Base-by-base conservation (phyloP, 164 flowering plant species). In the Umbilicus rupestris region DNA sequence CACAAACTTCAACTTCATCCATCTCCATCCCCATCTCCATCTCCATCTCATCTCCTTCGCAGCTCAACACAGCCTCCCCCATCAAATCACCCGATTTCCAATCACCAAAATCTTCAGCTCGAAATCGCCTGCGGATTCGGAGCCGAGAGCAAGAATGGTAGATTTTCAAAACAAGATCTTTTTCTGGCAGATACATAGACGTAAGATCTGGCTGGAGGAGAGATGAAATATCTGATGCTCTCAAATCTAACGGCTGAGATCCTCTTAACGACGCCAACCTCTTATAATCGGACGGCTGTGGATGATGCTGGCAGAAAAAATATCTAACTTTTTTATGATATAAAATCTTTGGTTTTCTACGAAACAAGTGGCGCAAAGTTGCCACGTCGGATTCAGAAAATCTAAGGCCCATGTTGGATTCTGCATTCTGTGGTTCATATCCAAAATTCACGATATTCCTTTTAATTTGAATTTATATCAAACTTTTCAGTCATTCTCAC, bases 51-150 rank as follows among this genome's bases (percentile, higher is more conserved):
- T 70, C 77, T 29, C 70, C 70, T 31, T 69, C 70, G 24, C 71
- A 41, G 29, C 73, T 70, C 64, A 68, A n/a, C 37, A 59, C 68
- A 46, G 42, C 71, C 68, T 64, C 73, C 8, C 69, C 76, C 78
- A 67, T 70, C 35, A 31, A 39, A 19, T 12, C 35, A 52, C 17
- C 9, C 62, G 16, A 50, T 31, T 20, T 35, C 37, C 26, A 10
- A 19, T n/a, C n/a, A n/a, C n/a, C n/a, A n/a, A n/a, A n/a, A n/a
- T n/a, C n/a, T n/a, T n/a, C 35, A 16, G 50, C 49, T 39, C 33
- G 22, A 31, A 3, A 29, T 7, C 12, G 35, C 20, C 20, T n/a
- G 50, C 8, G 12, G 46, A 39, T 55, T 26, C 20, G 17, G 49
- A 30, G 41, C 15, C 17, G 44, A 31, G 35, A 55, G 10, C 31